Evolutionary conservation across 805 yeast genomes (phyloP).

Genomic region (Jamesozyma piceae): DNA sequence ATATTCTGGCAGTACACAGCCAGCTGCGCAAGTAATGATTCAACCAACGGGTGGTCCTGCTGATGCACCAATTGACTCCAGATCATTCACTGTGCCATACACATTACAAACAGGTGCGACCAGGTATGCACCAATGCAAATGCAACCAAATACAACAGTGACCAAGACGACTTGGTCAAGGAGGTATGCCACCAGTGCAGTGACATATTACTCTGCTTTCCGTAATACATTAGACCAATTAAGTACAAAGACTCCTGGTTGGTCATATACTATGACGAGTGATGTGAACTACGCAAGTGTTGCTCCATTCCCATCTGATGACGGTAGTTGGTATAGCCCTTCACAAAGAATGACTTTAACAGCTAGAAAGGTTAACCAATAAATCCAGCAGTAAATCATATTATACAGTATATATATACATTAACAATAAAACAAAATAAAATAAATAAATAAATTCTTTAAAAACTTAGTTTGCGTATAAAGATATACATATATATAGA

Average conservation of each 20-base stretch:
- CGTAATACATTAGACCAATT: constrained; percentile 28
- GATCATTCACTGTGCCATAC: constrained; percentile 62
- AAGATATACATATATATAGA: constrained; percentile 1
- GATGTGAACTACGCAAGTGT: constrained; percentile 60
- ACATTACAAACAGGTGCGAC: constrained; percentile 68
- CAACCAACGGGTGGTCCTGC: constrained; percentile 31
- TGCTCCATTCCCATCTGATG: constrained; percentile 56
- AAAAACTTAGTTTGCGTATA: not conserved
- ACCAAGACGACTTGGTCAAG: constrained; percentile 61
- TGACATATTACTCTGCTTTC: constrained; percentile 46
- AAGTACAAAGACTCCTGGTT: constrained; percentile 78
- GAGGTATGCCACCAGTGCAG: constrained; percentile 58
- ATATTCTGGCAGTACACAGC: constrained; percentile 38
- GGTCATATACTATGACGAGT: constrained; percentile 63
- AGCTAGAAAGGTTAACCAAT: constrained; percentile 22
- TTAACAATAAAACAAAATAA: not conserved
- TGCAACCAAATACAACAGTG: constrained; percentile 66
- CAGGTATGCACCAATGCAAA: constrained; percentile 88
- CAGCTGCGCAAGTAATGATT: constrained; percentile 32
- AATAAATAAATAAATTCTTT: not conserved
- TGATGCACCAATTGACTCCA: constrained; percentile 33
- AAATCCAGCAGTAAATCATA: not conserved
- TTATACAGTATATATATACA: not conserved
- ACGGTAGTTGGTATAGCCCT: constrained; percentile 58
- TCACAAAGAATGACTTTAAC: constrained; percentile 36